These are phyloP conservation scores for Parachaetomium inaequale DNA, from an alignment of 495 filamentous ascomycete genomes.

Conservation along the genomic window DNA sequence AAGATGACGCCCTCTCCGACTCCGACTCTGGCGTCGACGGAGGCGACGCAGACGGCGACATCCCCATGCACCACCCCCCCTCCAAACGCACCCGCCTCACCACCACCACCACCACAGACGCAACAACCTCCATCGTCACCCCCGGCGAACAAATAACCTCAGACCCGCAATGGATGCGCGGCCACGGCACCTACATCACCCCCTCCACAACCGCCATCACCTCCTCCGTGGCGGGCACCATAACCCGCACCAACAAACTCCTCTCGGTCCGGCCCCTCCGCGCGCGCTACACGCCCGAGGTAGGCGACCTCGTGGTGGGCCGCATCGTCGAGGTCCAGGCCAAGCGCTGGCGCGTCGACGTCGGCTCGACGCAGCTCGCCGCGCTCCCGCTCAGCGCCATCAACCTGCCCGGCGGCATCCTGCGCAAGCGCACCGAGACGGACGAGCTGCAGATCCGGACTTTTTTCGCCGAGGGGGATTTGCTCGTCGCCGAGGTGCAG, in stretches of 20 bases:
- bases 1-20: slow-evolving; percentile 37
- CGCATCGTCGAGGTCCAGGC: slow-evolving; percentile 89
- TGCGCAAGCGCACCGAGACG: slow-evolving; percentile 83
- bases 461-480: slow-evolving; percentile 87
- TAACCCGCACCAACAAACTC: slow-evolving; percentile 92
- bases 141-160: slow-evolving; percentile 85
- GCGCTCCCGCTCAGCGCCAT: slow-evolving; percentile 80
- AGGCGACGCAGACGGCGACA: slow-evolving; percentile 51
- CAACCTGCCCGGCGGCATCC: slow-evolving; percentile 90
- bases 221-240: slow-evolving; percentile 80
- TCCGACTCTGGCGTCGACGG: slow-evolving; percentile 32
- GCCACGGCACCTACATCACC: slow-evolving; percentile 75
- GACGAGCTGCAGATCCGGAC: slow-evolving; percentile 93
- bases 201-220: slow-evolving; percentile 63
- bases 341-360: slow-evolving; percentile 89
- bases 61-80: slow-evolving; percentile 51
- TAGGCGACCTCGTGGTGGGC: slow-evolving; percentile 91
- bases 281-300: slow-evolving; percentile 92
- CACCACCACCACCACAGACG: background rate
- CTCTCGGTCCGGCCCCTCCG: slow-evolving; percentile 84
- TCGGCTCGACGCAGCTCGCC: slow-evolving; percentile 77
- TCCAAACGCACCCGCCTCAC: slow-evolving; percentile 22
- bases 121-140: slow-evolving; percentile 58
- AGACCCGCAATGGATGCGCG: slow-evolving; percentile 97
- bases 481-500: slow-evolving; percentile 90